A percentile compares a stretch with the other conserved stretches of the same genome.
Conservation (phyloP, 2,329 filamentous ascomycete species). For the Diaporthe caulivora region DNA sequence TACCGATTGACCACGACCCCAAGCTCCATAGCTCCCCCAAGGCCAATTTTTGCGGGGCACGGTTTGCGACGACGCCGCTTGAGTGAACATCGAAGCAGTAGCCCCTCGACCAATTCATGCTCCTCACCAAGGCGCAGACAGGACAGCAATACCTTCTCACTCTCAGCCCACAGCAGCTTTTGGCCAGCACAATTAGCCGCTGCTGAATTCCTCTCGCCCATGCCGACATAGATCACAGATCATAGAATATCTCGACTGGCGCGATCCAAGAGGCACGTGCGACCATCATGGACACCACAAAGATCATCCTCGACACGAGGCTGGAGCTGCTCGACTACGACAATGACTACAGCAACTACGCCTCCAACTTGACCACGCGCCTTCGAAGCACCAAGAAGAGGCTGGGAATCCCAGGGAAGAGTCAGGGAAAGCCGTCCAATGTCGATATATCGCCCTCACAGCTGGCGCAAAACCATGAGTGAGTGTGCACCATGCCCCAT, state of each 20-base stretch:
- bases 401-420: slow-evolving; percentile 85
- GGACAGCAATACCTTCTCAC: background rate
- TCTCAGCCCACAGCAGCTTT: background rate
- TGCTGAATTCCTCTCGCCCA: background rate
- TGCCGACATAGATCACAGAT: background rate
- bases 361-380: slow-evolving; percentile 81
- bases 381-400: slow-evolving; percentile 87
- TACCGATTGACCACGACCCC: slow-evolving; percentile 3
- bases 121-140: background rate
- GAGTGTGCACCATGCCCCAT: slow-evolving; percentile 49
- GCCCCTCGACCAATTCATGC: slow-evolving; percentile 25
- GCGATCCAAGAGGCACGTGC: background rate
- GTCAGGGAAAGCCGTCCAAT: slow-evolving; percentile 87
- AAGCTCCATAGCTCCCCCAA: slow-evolving; percentile 19
- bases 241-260: background rate
- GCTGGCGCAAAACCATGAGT: slow-evolving; percentile 82
- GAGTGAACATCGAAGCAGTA: slow-evolving; percentile 17
- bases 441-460: slow-evolving; percentile 79
- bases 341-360: slow-evolving; percentile 85
- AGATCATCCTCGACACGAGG: slow-evolving; percentile 81
- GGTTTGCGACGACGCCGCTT: slow-evolving; percentile 22
- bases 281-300: slow-evolving; percentile 87
- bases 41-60: slow-evolving; percentile 36
- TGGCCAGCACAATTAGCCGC: background rate
- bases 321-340: slow-evolving; percentile 88